Percentiles rank a stretch among this genome's conserved stretches.
phyloP scores from a whole-genome alignment of 495 filamentous ascomycete genomes.

The Penicillium canescens region DNA sequence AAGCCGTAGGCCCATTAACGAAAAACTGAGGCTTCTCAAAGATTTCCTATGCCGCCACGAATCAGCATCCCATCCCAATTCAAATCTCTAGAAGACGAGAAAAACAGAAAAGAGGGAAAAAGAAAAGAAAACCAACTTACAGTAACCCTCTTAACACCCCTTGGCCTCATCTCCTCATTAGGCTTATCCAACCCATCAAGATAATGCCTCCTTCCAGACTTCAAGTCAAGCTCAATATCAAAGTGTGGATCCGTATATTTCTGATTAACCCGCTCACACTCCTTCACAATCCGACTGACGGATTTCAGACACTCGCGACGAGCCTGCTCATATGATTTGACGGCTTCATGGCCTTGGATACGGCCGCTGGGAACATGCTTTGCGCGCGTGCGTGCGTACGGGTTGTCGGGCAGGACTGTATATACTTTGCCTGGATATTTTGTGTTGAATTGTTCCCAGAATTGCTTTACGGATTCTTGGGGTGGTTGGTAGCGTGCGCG shows the following conservation, averaged over 20 bases:
- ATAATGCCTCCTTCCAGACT: slow-evolving; percentile 57
- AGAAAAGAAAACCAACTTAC: slow-evolving; percentile 28
- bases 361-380: slow-evolving; percentile 52
- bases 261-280: slow-evolving; percentile 82
- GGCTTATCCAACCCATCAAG: slow-evolving; percentile 58
- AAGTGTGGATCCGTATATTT: slow-evolving; percentile 91
- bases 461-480: slow-evolving; percentile 71
- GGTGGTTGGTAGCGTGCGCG: slow-evolving; percentile 60
- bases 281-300: slow-evolving; percentile 77
- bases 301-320: slow-evolving; percentile 66
- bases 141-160: slow-evolving; percentile 64
- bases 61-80: neutral
- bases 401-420: slow-evolving; percentile 72
- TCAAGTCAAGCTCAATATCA: slow-evolving; percentile 80
- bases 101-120: neutral
- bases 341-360: slow-evolving; percentile 56
- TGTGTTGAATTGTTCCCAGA: slow-evolving; percentile 76
- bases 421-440: slow-evolving; percentile 62
- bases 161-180: slow-evolving; percentile 50
- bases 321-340: slow-evolving; percentile 72
- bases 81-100: too few species aligned
- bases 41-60: slow-evolving; percentile 60
- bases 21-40: slow-evolving; percentile 87
- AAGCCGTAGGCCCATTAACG: slow-evolving; percentile 78
- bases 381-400: slow-evolving; percentile 63